Evolutionary conservation across 495 filamentous ascomycete genomes (phyloP).

Genomic region (Elasticomyces elasticus): DNA sequence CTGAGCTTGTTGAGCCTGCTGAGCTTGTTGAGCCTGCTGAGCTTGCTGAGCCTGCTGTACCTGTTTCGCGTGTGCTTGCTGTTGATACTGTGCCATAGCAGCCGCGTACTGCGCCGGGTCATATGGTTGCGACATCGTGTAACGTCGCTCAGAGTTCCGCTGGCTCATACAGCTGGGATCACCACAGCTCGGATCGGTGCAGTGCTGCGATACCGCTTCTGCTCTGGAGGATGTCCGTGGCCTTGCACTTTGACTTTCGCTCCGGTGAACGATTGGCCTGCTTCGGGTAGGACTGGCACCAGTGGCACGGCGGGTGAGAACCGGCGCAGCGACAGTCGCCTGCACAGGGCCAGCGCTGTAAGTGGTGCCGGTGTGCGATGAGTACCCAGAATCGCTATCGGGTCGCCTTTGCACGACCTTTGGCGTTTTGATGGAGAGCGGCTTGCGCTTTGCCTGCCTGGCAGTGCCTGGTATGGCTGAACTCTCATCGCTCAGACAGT

Average conservation of each 20-base stretch:
- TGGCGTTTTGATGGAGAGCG: conserved; percentile 17
- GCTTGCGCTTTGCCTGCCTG: conserved; percentile 43
- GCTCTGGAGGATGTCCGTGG: conserved; percentile 6
- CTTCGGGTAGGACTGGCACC: conserved; percentile 5
- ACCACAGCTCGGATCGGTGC: conserved; percentile 20
- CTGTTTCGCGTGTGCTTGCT: conserved; percentile 3
- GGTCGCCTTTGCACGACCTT: conserved; percentile 32
- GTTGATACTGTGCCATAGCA: conserved; percentile 3
- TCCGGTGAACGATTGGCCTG: conserved; percentile 6
- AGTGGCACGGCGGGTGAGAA: conserved; percentile 8
- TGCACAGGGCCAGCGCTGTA: conserved; percentile 45
- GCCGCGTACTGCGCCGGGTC: conserved; percentile 5
- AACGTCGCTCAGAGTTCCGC: conserved; percentile 3
- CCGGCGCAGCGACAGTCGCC: background rate
- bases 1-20: background rate
- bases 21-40: conserved; percentile 6
- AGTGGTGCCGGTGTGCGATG: conserved; percentile 50
- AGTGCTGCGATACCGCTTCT: conserved; percentile 5
- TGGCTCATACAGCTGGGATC: conserved; percentile 21
- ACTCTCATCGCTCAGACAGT: conserved; percentile 46
- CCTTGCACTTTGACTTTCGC: conserved; percentile 3
- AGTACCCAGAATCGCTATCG: conserved; percentile 56
- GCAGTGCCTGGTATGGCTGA: conserved; percentile 40
- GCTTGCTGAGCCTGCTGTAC: background rate
- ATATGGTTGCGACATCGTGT: background rate